phyloP scores from a whole-genome alignment of 2,329 filamentous ascomycete genomes.

The Calonectria montana region DNA sequence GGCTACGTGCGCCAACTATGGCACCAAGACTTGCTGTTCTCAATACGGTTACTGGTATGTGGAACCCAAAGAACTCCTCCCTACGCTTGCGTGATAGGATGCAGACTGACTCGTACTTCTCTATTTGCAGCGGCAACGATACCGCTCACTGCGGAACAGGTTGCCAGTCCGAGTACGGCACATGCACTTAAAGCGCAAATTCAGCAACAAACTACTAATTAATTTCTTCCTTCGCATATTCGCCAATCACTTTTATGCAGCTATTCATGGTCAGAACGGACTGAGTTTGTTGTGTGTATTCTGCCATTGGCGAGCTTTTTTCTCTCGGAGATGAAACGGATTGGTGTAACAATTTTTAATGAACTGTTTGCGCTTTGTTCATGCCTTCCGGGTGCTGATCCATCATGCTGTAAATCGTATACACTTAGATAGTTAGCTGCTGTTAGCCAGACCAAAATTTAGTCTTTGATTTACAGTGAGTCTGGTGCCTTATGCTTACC shows the following conservation, averaged over 20 bases:
- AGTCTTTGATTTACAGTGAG: slow-evolving; percentile 8
- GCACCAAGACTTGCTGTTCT: slow-evolving; percentile 49
- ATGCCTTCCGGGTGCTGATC: neutral
- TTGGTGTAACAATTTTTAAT: neutral
- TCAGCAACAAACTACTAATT: neutral
- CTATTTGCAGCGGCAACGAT: neutral
- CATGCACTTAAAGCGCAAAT: slow-evolving; percentile 31
- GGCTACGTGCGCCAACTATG: slow-evolving; percentile 3
- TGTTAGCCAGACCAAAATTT: neutral
- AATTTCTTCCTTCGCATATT: neutral
- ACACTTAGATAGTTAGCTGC: too few relatives aligned
- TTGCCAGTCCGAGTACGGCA: slow-evolving; percentile 47
- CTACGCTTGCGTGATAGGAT: neutral
- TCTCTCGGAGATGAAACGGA: neutral
- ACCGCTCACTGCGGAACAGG: slow-evolving; percentile 44
- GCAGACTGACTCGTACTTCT: slow-evolving; percentile 11
- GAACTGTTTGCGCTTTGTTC: neutral
- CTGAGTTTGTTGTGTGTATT: neutral
- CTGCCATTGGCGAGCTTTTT: neutral
- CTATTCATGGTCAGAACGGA: neutral
- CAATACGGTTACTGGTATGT: slow-evolving; percentile 48
- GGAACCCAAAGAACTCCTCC: neutral
- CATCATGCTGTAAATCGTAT: neutral
- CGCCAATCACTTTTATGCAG: neutral
- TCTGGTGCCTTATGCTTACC: neutral